Conservation (phyloP, 805 yeast genomes). For the Wickerhamomyces pijperi region DNA sequence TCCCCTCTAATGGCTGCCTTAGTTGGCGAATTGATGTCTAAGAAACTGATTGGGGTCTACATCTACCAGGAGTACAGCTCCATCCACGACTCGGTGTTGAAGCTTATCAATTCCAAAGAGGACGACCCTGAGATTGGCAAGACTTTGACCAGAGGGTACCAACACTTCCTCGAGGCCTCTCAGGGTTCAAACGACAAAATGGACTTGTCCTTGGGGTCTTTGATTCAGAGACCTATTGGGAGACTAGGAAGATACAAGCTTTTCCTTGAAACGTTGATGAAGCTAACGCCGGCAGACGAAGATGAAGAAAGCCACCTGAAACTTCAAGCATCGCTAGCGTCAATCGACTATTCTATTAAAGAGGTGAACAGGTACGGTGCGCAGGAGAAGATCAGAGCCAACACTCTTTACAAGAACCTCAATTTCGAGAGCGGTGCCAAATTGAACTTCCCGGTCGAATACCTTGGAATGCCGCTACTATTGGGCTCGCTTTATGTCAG, state of each 20-base stretch:
- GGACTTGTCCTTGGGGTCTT: constrained; percentile 43
- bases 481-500: constrained; percentile 30
- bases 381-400: constrained; percentile 13
- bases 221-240: constrained; percentile 42
- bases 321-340: constrained; percentile 9
- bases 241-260: constrained; percentile 39
- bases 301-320: constrained; percentile 8
- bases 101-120: constrained; percentile 20
- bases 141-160: constrained; percentile 20
- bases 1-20: constrained; percentile 17
- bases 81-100: constrained; percentile 22
- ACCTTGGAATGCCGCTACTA: constrained; percentile 34
- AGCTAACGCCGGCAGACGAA: constrained; percentile 17
- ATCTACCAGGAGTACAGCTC: constrained; percentile 25
- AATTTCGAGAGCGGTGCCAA: constrained; percentile 4
- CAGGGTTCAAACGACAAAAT: constrained; percentile 24
- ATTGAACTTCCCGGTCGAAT: constrained; percentile 27
- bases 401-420: constrained; percentile 9
- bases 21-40: constrained; percentile 13
- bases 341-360: constrained; percentile 16
- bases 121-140: constrained; percentile 15
- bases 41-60: constrained; percentile 16
- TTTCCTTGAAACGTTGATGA: constrained; percentile 31
- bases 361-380: constrained; percentile 21
- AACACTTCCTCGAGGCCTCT: constrained; percentile 28